Evolutionary conservation across 1,284 basidiomycete genomes (phyloP).

Genomic region (Mrakiaceae sp.): DNA sequence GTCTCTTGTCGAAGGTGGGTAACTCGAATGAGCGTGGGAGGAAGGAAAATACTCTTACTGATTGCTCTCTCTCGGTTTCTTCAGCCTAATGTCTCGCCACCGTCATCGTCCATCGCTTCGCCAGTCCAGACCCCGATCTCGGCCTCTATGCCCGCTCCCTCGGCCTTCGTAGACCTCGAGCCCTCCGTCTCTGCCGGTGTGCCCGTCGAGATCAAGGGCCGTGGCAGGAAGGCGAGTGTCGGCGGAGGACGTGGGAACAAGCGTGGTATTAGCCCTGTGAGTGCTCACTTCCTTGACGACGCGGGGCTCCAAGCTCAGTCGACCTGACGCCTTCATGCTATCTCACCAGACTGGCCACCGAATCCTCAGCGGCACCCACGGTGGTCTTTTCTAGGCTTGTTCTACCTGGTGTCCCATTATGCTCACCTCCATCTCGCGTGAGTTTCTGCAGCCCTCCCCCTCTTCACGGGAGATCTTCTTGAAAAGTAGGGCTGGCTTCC

Average conservation of each 20-base stretch:
- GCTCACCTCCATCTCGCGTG: no score
- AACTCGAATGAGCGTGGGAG: no score
- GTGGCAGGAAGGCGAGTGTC: neutral
- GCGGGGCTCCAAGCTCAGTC: no score
- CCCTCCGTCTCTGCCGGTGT: neutral
- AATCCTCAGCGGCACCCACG: no score
- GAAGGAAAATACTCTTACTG: neutral
- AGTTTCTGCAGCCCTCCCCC: no score
- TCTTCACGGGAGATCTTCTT: no score
- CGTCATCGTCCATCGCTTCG: neutral
- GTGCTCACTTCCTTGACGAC: neutral
- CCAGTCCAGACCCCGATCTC: neutral
- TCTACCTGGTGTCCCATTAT: no score
- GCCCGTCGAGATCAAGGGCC: no score
- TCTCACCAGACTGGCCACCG: no score
- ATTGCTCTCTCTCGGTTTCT: neutral
- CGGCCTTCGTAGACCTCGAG: neutral
- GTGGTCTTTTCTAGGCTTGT: no score
- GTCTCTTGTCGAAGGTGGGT: neutral
- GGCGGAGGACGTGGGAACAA: neutral
- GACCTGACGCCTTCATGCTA: no score
- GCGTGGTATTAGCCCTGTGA: constrained; percentile 2
- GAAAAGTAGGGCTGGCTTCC: no score
- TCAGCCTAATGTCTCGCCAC: neutral
- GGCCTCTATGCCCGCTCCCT: neutral